These are phyloP conservation scores for Paramecium octaurelia DNA, from an alignment of 73 alveolate species.

Conservation along the genomic window DNA sequence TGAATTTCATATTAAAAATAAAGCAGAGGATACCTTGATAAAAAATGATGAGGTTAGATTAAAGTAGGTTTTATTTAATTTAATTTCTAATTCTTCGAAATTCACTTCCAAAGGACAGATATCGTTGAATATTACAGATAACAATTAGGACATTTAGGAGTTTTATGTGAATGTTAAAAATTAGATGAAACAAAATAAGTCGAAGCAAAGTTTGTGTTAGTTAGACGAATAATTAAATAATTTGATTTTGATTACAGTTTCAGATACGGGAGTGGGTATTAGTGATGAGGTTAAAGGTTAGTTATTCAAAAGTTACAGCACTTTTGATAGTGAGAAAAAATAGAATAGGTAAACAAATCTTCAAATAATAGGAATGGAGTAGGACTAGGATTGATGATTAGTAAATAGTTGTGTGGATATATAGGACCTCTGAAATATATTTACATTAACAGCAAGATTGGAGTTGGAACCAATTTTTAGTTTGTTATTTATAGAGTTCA, in stretches of 20 bases:
- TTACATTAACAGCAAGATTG: neutral
- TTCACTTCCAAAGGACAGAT: neutral
- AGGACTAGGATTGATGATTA: slow-evolving; percentile 42
- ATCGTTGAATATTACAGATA: neutral
- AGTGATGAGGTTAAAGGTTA: neutral
- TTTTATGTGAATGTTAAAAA: neutral
- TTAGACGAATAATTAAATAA: neutral
- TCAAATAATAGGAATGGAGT: slow-evolving; percentile 21
- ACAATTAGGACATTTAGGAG: neutral
- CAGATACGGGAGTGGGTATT: slow-evolving; percentile 34
- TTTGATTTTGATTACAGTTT: neutral
- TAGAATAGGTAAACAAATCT: slow-evolving; percentile 17
- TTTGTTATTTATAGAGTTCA: neutral
- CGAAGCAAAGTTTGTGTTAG: neutral
- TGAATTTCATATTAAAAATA: neutral
- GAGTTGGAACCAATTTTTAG: neutral
- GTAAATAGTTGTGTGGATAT: slow-evolving; percentile 14
- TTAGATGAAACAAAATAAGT: neutral
- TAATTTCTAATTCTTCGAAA: neutral
- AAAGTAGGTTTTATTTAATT: slow-evolving; percentile 5
- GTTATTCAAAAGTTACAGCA: slow-evolving; percentile 9
- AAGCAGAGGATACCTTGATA: neutral
- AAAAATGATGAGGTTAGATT: neutral
- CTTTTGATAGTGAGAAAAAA: slow-evolving; percentile 16
- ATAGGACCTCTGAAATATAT: slow-evolving; percentile 33